phyloP scores from a whole-genome alignment of 1,284 basidiomycete genomes.

The Hymenochaete sp. region DNA sequence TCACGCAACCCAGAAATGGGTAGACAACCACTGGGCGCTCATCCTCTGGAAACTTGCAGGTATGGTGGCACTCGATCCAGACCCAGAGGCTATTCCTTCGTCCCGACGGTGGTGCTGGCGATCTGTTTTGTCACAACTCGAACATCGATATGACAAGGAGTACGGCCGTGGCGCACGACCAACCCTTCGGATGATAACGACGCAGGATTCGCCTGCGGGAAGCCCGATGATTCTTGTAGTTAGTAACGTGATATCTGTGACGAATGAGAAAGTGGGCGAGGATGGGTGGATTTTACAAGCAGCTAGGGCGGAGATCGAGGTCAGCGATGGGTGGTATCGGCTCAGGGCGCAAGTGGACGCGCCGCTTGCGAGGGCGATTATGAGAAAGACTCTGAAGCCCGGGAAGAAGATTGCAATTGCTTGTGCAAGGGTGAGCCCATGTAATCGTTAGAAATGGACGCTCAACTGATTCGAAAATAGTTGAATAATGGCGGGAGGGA shows the following conservation, averaged over 20 bases:
- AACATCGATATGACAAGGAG: slow-evolving; percentile 93
- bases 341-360: slow-evolving; percentile 72
- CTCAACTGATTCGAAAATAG: slow-evolving; percentile 32
- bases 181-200: slow-evolving; percentile 67
- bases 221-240: slow-evolving; percentile 81
- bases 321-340: slow-evolving; percentile 96
- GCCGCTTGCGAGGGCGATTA: slow-evolving; percentile 63
- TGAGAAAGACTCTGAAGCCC: slow-evolving; percentile 54
- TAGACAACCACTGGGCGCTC: slow-evolving; percentile 84
- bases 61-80: slow-evolving; percentile 65
- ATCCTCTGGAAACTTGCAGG: slow-evolving; percentile 94
- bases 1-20: slow-evolving; percentile 67
- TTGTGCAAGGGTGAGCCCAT: slow-evolving; percentile 62
- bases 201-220: slow-evolving; percentile 64
- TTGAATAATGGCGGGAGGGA: slow-evolving; percentile 65
- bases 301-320: slow-evolving; percentile 56
- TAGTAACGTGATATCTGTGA: slow-evolving; percentile 56
- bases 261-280: slow-evolving; percentile 28
- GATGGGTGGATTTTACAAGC: slow-evolving; percentile 3
- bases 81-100: slow-evolving; percentile 21
- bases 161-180: slow-evolving; percentile 73
- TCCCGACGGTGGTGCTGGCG: slow-evolving; percentile 68
- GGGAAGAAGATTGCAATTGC: slow-evolving; percentile 80
- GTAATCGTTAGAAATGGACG: not conserved
- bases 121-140: slow-evolving; percentile 74